Evolutionary conservation across 106 monocot genomes (phyloP).

Genomic region (Phalaenopsis equestris): DNA sequence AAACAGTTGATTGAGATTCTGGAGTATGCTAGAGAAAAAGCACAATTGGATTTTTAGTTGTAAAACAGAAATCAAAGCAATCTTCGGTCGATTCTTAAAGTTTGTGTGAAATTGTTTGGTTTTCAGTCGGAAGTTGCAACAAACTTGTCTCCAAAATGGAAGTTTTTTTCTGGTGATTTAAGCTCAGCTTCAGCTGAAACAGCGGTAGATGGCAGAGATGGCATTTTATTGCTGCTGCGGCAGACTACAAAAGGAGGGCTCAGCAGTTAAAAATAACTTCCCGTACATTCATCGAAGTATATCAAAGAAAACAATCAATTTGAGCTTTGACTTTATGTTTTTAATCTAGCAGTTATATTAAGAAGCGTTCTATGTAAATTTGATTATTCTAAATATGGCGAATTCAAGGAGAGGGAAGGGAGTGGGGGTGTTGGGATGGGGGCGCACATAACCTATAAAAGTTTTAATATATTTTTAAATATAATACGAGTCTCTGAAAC

Average conservation of each 20-base stretch:
- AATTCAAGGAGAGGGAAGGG: too few relatives aligned
- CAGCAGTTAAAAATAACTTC: neutral
- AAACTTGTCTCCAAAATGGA: neutral
- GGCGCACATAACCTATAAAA: too few relatives aligned
- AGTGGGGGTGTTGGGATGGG: too few relatives aligned
- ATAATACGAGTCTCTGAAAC: too few relatives aligned
- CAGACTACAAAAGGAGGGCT: neutral
- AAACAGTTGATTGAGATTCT: conserved; percentile 47
- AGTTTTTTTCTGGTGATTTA: neutral
- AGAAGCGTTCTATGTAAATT: too few relatives aligned
- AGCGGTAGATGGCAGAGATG: neutral
- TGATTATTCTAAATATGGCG: too few relatives aligned
- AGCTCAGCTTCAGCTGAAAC: neutral
- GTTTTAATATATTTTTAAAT: too few relatives aligned
- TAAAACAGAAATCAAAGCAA: too few relatives aligned
- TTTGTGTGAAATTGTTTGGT: neutral
- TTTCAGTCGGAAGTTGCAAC: neutral
- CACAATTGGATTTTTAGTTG: too few relatives aligned
- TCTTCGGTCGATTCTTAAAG: neutral
- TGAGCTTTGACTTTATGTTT: too few relatives aligned
- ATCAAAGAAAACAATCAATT: neutral
- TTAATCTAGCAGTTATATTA: too few relatives aligned
- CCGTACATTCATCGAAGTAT: neutral
- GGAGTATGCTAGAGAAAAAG: conserved; percentile 31
- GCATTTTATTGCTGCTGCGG: neutral